Evolutionary conservation across 1,284 basidiomycete species (phyloP), one percentile per base, ranked within the genome.

Genomic region (Ustilago tritici): DNA sequence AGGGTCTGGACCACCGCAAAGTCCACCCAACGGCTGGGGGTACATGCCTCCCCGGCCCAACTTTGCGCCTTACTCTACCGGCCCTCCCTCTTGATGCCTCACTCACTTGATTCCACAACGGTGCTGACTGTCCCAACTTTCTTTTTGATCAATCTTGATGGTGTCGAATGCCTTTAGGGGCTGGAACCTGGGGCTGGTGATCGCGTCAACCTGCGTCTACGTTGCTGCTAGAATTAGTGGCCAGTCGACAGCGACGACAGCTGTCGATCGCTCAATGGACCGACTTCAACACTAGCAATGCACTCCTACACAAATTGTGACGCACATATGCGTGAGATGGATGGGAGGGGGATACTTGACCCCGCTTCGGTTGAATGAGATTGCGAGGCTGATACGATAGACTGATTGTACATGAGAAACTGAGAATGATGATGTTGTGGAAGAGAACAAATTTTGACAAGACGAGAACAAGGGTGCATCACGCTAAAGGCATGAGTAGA

Each of bases 331-430:
- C 15, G 49, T 15, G 6, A 14, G n/a, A 31, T 32, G 10, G 49
- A 50, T 31, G 49, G 61, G 61, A 56, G 47, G 57, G 61, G 71
- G 65, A 61, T 59, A 15, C 59, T 61, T 61, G 61, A 61, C 75
- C 69, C 67, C 75, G 70, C 70, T 63, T 70, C 75, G 75, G 75
- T 77, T 77, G 75, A 77, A 77, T 72, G 74, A 73, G 59, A 73
- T 73, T 77, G 75, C 75, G 65, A 70, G 70, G 65, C 61, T 66
- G 57, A 49, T 56, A 55, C 54, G 53, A 38, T 19, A 40, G 65
- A 70, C 71, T 74, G 71, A 65, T 74, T 74, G 65, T 74, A 74
- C 71, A 74, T 15, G 49, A 43, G 28, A 41, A 61, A 47, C 47
- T 28, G 23, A 28, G 56, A 55, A 32, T 41, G 50, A 34, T 43